phyloP scores from a whole-genome alignment of 1,284 basidiomycete species.

The Ceratobasidium papillatum region DNA sequence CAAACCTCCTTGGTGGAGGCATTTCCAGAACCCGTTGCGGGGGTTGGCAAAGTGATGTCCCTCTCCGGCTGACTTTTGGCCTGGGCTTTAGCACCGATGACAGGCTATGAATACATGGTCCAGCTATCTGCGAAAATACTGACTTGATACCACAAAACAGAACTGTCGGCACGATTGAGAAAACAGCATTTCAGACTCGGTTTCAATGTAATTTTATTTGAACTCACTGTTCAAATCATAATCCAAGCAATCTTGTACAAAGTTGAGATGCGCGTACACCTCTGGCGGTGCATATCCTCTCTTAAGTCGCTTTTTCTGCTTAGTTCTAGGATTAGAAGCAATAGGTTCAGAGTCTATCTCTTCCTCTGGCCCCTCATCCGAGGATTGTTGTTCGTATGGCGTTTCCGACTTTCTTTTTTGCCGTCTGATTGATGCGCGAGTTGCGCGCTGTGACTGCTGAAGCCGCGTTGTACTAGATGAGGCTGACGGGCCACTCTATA shows the following conservation, averaged over 20 bases:
- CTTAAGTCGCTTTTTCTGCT: conserved; percentile 48
- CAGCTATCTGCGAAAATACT: conserved; percentile 43
- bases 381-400: background rate
- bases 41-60: conserved; percentile 78
- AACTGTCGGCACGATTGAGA: conserved; percentile 53
- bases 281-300: conserved; percentile 59
- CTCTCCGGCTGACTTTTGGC: conserved; percentile 64
- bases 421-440: background rate
- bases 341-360: background rate
- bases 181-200: background rate
- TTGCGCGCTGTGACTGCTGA: background rate
- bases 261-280: conserved; percentile 59
- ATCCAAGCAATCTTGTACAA: conserved; percentile 56
- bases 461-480: too few relatives aligned
- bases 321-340: background rate
- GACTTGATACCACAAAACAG: conserved; percentile 75
- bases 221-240: conserved; percentile 58
- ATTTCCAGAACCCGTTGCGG: conserved; percentile 74
- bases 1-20: conserved; percentile 63
- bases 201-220: too few relatives aligned
- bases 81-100: conserved; percentile 57
- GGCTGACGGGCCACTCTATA: too few relatives aligned
- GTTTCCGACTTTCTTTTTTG: background rate
- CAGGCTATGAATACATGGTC: background rate
- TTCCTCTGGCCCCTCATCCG: background rate